Evolutionary conservation across 2,329 filamentous ascomycete genomes (phyloP).

Genomic region (Pyrenophora graminea): DNA sequence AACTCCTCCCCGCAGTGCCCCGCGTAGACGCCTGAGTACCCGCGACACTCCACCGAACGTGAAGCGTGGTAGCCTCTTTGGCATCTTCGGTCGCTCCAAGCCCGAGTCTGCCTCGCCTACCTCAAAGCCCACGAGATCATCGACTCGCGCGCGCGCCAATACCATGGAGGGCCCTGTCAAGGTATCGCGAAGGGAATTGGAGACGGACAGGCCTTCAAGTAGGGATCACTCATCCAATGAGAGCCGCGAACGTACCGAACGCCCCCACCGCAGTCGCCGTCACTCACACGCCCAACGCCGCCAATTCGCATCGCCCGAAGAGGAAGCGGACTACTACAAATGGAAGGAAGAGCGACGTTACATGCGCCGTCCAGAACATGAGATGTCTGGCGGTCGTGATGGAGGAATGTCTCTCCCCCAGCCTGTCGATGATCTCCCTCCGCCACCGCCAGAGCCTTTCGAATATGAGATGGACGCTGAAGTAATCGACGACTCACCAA

Average conservation of each 20-base stretch:
- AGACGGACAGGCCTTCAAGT: conserved; percentile 30
- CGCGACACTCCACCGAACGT: conserved; percentile 31
- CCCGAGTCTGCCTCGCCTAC: conserved; percentile 31
- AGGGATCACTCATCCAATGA: conserved; percentile 41
- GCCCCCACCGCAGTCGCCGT: conserved; percentile 37
- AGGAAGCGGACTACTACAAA: conserved; percentile 40
- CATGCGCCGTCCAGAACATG: conserved; percentile 29
- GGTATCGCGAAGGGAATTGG: conserved; percentile 25
- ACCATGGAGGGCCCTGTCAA: conserved; percentile 24
- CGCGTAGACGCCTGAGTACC: conserved; percentile 32
- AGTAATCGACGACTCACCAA: conserved; percentile 15
- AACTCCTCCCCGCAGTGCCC: conserved; percentile 27
- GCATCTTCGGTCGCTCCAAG: conserved; percentile 41
- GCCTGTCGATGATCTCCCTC: conserved; percentile 22
- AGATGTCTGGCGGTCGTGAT: conserved; percentile 35
- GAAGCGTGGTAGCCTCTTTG: conserved; percentile 37
- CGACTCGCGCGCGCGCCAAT: conserved; percentile 31
- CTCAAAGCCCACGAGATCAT: conserved; percentile 31
- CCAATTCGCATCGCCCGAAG: conserved; percentile 34
- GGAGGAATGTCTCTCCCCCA: conserved; percentile 27
- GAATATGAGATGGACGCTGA: conserved; percentile 24
- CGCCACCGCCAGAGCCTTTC: conserved; percentile 26
- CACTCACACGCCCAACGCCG: conserved; percentile 33
- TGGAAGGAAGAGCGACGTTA: conserved; percentile 38
- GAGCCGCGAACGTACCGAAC: conserved; percentile 37